Conservation (phyloP, 2,329 filamentous ascomycete species). For the Sphaceloma murrayae region DNA sequence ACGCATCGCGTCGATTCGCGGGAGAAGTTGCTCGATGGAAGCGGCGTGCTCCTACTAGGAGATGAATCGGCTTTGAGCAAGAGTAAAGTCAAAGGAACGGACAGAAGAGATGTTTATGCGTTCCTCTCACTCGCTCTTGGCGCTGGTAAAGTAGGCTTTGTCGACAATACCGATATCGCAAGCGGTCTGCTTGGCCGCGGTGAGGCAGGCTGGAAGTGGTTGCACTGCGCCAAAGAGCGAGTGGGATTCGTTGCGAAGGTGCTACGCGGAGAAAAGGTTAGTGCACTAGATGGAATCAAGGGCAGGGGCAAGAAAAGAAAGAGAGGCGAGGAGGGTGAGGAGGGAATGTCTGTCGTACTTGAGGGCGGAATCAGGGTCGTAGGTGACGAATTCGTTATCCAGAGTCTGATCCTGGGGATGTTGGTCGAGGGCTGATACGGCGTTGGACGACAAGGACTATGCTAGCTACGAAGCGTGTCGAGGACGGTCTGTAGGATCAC, state of each 20-base stretch:
- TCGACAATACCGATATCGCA: conserved; percentile 57
- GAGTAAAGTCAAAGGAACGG: conserved; percentile 42
- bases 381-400: conserved; percentile 78
- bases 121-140: conserved; percentile 75
- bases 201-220: conserved; percentile 63
- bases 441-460: conserved; percentile 26
- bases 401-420: conserved; percentile 80
- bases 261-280: conserved; percentile 33
- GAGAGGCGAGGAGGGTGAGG: conserved; percentile 28
- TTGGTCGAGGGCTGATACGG: conserved; percentile 52
- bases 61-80: conserved; percentile 44
- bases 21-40: conserved; percentile 34
- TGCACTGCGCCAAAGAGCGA: conserved; percentile 62
- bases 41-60: conserved; percentile 62
- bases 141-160: conserved; percentile 55
- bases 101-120: conserved; percentile 60
- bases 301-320: conserved; percentile 22
- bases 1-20: conserved; percentile 45
- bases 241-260: conserved; percentile 45
- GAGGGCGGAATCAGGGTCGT: conserved; percentile 54
- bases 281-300: conserved; percentile 17
- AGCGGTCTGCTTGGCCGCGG: conserved; percentile 48
- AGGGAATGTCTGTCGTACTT: conserved; percentile 28
- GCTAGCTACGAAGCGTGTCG: no score
- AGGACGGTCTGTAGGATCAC: no score